phyloP scores from a whole-genome alignment of 2,329 filamentous ascomycete species.

The Monosporascus sp. region DNA sequence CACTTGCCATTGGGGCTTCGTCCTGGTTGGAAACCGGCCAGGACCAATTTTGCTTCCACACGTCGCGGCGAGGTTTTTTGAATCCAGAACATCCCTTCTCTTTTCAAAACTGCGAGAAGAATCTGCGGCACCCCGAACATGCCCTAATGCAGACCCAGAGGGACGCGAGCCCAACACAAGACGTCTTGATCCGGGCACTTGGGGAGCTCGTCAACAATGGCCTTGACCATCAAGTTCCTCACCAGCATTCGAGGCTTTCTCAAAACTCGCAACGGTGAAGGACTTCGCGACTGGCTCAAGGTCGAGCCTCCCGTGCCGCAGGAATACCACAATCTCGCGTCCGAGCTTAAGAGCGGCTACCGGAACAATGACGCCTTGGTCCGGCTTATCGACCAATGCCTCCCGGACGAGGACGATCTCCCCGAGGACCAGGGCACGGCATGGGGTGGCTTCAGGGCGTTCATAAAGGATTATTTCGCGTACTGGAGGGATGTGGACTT shows the following conservation, averaged over 20 bases:
- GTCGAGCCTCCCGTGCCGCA: conserved; percentile 67
- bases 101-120: background rate
- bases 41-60: no score
- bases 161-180: no score
- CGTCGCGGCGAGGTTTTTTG: no score
- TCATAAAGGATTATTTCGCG: conserved; percentile 74
- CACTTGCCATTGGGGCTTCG: no score
- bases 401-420: conserved; percentile 61
- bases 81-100: no score
- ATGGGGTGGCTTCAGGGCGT: conserved; percentile 73
- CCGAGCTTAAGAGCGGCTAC: conserved; percentile 60
- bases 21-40: no score
- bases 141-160: no score
- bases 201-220: conserved; percentile 36
- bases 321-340: conserved; percentile 62
- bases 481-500: conserved; percentile 79
- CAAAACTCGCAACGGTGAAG: conserved; percentile 55
- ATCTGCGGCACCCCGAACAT: no score
- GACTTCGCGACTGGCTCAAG: conserved; percentile 64
- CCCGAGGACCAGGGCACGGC: conserved; percentile 58
- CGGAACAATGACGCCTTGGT: conserved; percentile 51
- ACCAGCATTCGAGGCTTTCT: conserved; percentile 58
- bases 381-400: conserved; percentile 54
- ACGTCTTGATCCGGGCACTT: background rate
- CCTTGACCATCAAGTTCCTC: conserved; percentile 65